Base-by-base conservation (phyloP, 2,329 filamentous ascomycete genomes). In the Westerdykella aurantiaca region DNA sequence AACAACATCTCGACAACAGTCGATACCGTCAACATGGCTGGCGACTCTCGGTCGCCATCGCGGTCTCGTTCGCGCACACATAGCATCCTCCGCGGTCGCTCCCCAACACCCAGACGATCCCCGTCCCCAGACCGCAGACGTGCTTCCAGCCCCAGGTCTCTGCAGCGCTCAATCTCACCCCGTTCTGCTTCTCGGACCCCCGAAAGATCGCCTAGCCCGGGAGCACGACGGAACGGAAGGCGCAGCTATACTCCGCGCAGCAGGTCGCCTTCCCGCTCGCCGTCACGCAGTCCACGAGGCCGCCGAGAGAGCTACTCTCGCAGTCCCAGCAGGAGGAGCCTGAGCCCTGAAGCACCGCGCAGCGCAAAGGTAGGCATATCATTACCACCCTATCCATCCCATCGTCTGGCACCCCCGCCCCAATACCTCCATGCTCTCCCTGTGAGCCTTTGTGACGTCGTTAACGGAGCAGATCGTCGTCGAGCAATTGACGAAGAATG, bases 401-500 rank as follows among this genome's bases (percentile, higher is more conserved):
- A n/a, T 3, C 23, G 18, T 25, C 17, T 34, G 13, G 11, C 22
- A 16, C 29, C 17, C n/a, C 11, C 21, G 2, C 18, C 12, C 35
- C 42, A 38, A 35, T 35, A 29, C 7, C 17, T 18, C 37, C 10
- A 33, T 31, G 18, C 18, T 21, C 18, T 21, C 6, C 13, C 23
- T 6, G 5, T 23, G 5, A n/a, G 17, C 23, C 7, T 31, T 31
- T n/a, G 12, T 18, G 13, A 21, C 18, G 6, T 31, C 29, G 14
- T 50, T 48, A 35, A 52, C 37, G 9, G 11, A 23, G 14, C 48
- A 96, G 87, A 90, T 98, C 63, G 88, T 98, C 14, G 86, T 98
- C 38, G 93, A 98, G 69, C 90, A 94, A 50, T 76, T 98, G 60
- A 95, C 91, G 4, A 95, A 94, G 68, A 97, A 95, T 60, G 85